Conservation (phyloP, 306 rosid genomes). For the Inga laurina region DNA sequence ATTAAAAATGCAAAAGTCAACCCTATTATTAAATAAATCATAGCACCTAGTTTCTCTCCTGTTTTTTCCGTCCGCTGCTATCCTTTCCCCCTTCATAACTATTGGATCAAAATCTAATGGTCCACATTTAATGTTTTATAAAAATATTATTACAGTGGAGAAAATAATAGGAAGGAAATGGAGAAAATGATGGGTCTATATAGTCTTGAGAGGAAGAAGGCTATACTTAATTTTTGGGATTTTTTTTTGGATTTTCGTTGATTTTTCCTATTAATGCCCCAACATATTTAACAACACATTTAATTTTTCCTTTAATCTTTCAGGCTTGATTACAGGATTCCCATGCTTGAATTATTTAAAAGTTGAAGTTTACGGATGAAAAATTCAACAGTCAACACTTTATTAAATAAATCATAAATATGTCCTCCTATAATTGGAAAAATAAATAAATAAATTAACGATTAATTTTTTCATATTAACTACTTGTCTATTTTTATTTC, state of each 20-base stretch:
- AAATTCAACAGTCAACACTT: not conserved
- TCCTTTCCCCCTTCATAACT: no score
- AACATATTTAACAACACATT: no score
- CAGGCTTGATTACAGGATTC: not conserved
- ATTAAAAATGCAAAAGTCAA: not conserved
- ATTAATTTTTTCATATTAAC: no score
- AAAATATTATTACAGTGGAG: no score
- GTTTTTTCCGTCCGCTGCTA: no score
- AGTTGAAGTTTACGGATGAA: not conserved
- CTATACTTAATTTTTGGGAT: not conserved
- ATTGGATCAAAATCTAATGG: no score
- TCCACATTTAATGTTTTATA: no score
- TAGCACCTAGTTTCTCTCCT: no score
- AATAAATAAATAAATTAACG: not conserved
- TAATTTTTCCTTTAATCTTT: not conserved
- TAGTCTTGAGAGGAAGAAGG: not conserved
- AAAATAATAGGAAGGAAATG: no score
- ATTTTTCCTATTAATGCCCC: not conserved
- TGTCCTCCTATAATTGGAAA: not conserved
- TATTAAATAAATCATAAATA: not conserved
- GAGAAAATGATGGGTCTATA: no score
- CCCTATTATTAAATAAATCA: not conserved
- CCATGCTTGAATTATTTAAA: not conserved
- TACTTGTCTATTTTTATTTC: no score
- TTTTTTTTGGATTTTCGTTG: no score